Evolutionary conservation across 176 grass and related monocot genomes (phyloP).

Genomic region (Aegilops tauschii): DNA sequence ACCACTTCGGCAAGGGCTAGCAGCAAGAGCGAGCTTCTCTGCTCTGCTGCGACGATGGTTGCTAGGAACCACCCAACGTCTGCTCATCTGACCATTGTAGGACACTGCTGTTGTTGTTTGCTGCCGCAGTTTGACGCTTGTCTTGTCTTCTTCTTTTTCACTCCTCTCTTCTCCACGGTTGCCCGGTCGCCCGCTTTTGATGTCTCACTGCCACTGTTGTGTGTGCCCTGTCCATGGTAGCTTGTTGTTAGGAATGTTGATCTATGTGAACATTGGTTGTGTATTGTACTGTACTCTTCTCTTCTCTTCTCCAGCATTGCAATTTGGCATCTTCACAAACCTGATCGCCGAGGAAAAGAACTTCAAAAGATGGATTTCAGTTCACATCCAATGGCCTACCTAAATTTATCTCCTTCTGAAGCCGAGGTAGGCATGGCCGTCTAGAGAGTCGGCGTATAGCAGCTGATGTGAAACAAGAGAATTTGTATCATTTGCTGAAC

Average conservation of each 20-base stretch:
- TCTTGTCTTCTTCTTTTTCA: not conserved
- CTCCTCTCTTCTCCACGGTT: not conserved
- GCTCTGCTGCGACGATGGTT: not conserved
- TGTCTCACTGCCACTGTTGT: not conserved
- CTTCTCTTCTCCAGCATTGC: no score
- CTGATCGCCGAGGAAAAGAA: not conserved
- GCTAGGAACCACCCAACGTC: conserved; percentile 9
- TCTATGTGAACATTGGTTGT: conserved; percentile 22
- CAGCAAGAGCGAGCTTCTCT: not conserved
- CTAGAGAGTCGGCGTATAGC: no score
- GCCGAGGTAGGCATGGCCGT: no score
- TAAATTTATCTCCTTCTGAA: no score
- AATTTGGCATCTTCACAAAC: not conserved
- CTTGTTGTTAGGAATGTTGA: not conserved
- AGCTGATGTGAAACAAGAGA: not conserved
- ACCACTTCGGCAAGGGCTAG: conserved; percentile 52
- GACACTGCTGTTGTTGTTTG: conserved; percentile 11
- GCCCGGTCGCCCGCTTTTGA: not conserved
- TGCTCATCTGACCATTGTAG: conserved; percentile 47
- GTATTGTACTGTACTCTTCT: not conserved
- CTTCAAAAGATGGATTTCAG: not conserved
- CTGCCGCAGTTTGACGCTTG: conserved; percentile 29
- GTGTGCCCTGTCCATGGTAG: conserved; percentile 3
- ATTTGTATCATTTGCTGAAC: not conserved
- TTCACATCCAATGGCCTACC: not conserved